Percentiles rank a stretch among this genome's conserved stretches.
These are phyloP conservation scores for Vinca minor DNA, from an alignment of 257 asterid genomes.

Conservation along the genomic window DNA sequence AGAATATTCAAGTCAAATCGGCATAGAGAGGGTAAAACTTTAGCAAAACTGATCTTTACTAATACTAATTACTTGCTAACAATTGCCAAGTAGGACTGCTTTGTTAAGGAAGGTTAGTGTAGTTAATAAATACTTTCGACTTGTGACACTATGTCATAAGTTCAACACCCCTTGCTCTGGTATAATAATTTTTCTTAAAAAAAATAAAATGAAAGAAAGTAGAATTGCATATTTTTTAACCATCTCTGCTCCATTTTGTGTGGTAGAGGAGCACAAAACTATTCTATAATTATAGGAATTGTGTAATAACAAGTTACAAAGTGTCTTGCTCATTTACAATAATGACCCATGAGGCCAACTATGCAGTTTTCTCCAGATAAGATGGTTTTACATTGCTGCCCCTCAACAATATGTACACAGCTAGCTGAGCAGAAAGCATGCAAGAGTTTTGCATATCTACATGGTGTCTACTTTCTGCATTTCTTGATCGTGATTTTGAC, in stretches of 20 bases:
- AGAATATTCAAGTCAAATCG: too few species aligned
- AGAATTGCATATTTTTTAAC: too few species aligned
- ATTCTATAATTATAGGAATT: background rate
- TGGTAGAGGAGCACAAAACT: background rate
- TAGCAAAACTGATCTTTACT: too few species aligned
- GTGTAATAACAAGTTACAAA: background rate
- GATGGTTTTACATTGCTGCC: slow-evolving; percentile 25
- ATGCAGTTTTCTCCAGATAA: slow-evolving; percentile 8
- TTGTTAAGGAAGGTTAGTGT: too few species aligned
- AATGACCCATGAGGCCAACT: background rate
- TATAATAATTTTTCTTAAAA: too few species aligned
- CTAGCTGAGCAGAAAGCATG: slow-evolving; percentile 9
- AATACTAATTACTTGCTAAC: too few species aligned
- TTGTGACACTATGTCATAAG: too few species aligned
- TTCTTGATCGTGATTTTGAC: background rate
- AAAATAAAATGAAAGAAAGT: background rate
- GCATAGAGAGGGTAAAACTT: background rate
- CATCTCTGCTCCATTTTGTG: too few species aligned
- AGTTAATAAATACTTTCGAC: too few species aligned
- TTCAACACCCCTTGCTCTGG: too few species aligned
- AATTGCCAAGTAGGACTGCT: too few species aligned
- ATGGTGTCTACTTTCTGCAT: background rate
- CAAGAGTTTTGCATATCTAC: too few species aligned
- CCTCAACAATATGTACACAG: slow-evolving; percentile 21
- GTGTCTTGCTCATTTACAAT: background rate